Conservation (phyloP, 2,329 filamentous ascomycete genomes). For the Clonostachys chloroleuca region DNA sequence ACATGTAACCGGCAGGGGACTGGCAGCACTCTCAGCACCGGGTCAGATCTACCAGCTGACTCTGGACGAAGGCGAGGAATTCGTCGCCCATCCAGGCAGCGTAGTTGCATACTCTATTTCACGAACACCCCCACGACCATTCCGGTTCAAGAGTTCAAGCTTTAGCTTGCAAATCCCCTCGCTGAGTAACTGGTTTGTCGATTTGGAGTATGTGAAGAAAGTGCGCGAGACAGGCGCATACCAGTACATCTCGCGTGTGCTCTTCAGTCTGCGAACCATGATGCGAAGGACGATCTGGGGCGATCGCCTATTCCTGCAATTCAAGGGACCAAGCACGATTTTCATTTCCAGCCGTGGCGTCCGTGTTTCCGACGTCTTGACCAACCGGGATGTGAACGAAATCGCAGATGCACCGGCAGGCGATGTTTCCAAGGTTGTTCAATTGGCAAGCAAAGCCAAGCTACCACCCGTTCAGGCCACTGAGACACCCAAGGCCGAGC, state of each 20-base stretch:
- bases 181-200: constrained; percentile 58
- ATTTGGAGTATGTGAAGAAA: constrained; percentile 67
- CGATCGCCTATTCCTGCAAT: constrained; percentile 86
- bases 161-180: constrained; percentile 77
- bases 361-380: constrained; percentile 73
- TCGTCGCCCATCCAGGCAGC: constrained; percentile 86
- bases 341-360: constrained; percentile 85
- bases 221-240: constrained; percentile 71
- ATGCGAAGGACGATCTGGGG: constrained; percentile 85
- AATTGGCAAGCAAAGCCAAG: constrained; percentile 1
- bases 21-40: constrained; percentile 78
- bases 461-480: constrained; percentile 6
- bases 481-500: constrained; percentile 18
- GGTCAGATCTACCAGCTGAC: constrained; percentile 88
- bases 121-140: constrained; percentile 70
- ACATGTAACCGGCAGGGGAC: constrained; percentile 78
- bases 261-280: constrained; percentile 71
- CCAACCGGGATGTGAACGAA: constrained; percentile 78
- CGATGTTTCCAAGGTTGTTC: constrained; percentile 53
- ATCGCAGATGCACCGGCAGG: constrained; percentile 81
- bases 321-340: constrained; percentile 80
- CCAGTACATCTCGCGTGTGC: constrained; percentile 59
- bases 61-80: constrained; percentile 78
- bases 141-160: constrained; percentile 77
- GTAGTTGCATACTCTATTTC: constrained; percentile 86